These are phyloP conservation scores for Tilletia caries DNA, from an alignment of 1,284 basidiomycete species.

Conservation along the genomic window DNA sequence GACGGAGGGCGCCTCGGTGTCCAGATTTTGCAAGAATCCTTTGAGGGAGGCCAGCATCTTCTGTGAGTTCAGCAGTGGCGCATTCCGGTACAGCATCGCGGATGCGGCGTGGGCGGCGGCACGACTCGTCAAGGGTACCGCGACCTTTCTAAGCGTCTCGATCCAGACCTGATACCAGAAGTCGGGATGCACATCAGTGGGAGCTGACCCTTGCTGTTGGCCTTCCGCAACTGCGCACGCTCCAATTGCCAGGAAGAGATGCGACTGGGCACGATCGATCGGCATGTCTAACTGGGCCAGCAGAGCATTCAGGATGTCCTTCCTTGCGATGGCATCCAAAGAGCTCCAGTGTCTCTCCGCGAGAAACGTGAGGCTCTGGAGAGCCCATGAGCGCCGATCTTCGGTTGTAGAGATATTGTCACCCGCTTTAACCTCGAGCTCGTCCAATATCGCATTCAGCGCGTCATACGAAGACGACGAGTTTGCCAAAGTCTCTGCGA, in stretches of 20 bases:
- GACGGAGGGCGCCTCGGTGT: constrained; percentile 77
- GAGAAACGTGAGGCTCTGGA: constrained; percentile 80
- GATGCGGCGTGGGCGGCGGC: constrained; percentile 75
- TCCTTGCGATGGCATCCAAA: constrained; percentile 63
- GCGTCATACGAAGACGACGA: background rate
- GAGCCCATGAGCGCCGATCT: constrained; percentile 58
- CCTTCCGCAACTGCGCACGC: constrained; percentile 63
- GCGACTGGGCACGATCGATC: constrained; percentile 68
- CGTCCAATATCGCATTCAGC: background rate
- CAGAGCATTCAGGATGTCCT: constrained; percentile 62
- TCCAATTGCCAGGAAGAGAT: constrained; percentile 75
- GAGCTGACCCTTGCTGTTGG: too few relatives aligned
- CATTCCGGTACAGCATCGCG: constrained; percentile 57
- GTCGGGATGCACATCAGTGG: background rate
- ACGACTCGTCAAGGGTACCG: constrained; percentile 56
- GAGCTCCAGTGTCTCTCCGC: constrained; percentile 70
- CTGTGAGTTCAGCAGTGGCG: constrained; percentile 60
- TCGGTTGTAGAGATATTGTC: background rate
- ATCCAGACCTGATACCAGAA: constrained; percentile 78
- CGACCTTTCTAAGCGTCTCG: constrained; percentile 71
- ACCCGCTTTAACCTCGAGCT: background rate
- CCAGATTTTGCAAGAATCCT: constrained; percentile 70
- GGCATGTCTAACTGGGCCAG: constrained; percentile 66
- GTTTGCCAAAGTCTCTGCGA: background rate
- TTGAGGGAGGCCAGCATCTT: constrained; percentile 69